These are phyloP conservation scores for Teratosphaeria epicoccoides DNA, from an alignment of 2,329 filamentous ascomycete genomes.

Conservation along the genomic window DNA sequence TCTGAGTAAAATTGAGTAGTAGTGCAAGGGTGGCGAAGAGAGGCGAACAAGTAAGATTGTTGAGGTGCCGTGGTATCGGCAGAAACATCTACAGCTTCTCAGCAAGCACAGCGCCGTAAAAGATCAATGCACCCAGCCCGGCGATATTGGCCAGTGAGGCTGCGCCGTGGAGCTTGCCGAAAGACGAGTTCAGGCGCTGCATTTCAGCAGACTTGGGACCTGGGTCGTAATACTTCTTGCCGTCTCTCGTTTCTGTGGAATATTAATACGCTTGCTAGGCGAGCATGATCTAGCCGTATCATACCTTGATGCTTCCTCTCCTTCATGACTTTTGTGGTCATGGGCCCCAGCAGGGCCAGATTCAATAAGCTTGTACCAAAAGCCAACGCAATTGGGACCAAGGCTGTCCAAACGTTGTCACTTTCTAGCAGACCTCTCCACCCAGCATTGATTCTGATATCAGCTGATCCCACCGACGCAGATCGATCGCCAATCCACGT, in stretches of 20 bases:
- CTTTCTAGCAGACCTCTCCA: slow-evolving; percentile 40
- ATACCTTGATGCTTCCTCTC: slow-evolving; percentile 69
- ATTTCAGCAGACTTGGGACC: slow-evolving; percentile 78
- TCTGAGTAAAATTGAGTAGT: too few relatives aligned
- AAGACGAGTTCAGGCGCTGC: slow-evolving; percentile 65
- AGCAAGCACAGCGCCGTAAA: slow-evolving; percentile 68
- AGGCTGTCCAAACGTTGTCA: slow-evolving; percentile 51
- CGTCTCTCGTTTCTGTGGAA: slow-evolving; percentile 63
- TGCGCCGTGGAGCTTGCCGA: slow-evolving; percentile 68
- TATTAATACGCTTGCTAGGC: not conserved
- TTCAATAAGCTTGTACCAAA: slow-evolving; percentile 64
- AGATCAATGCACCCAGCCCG: slow-evolving; percentile 57
- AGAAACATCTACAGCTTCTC: slow-evolving; percentile 21
- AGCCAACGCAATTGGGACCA: slow-evolving; percentile 59
- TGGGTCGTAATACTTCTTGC: slow-evolving; percentile 73
- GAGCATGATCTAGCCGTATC: slow-evolving; percentile 16
- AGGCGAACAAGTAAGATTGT: not conserved
- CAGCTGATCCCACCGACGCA: slow-evolving; percentile 14
- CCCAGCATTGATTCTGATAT: slow-evolving; percentile 17
- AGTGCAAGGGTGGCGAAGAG: too few relatives aligned
- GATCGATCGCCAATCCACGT: slow-evolving; percentile 61
- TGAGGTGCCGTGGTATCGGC: too few relatives aligned
- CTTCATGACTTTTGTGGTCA: slow-evolving; percentile 63
- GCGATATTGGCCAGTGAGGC: slow-evolving; percentile 70
- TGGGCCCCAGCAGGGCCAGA: slow-evolving; percentile 59